Evolutionary conservation across 345 rosid genomes (phyloP), one percentile per base, ranked within the genome.

Genomic region (Eucalyptus rudis): DNA sequence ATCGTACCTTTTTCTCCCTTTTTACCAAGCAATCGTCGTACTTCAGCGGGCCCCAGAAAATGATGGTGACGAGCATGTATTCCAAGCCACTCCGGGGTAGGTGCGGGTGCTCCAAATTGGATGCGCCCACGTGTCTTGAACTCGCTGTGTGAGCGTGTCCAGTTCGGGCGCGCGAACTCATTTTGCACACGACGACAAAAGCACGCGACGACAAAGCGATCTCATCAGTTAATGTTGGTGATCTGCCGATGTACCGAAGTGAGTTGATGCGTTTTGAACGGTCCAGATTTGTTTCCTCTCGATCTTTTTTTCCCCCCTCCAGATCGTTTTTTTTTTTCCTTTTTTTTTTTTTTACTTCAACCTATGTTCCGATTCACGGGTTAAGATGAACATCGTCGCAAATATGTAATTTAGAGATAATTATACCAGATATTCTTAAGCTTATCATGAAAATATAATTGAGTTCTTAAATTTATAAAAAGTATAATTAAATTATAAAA

Each of bases 301-400:
- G 3, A n/a, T 64, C 76, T 7, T 62, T 64, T n/a, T 11, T 13
- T 27, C 4, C 13, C 0, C 1, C 3, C 36, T 29, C 36, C 36
- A 3, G 8, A 14, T 58, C 64, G 16, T 59, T 12, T 58, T 10
- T 59, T 59, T 58, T 58, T 11, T 59, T 59, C 43, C 6, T 40
- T 40, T 4, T 58, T 2, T 24, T n/a, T 1, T 24, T 24, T 27
- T 59, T 59, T 59, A 6, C 4, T 62, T 13, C 8, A 13, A 29
- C 68, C 68, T 5, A 3, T 62, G 17, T 24, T 56, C 29, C 10
- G 62, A 56, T 56, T 56, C 29, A 25, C 4, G 29, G 0, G 62
- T 0, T 56, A 2, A 5, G 62, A 56, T 24, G 3, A 56, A 24
- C 62, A 56, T 56, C 0, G 29, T 56, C 0, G 29, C 3, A 56